Base-by-base conservation (phyloP, 1,284 basidiomycete species). In the Athelia psychrophila region DNA sequence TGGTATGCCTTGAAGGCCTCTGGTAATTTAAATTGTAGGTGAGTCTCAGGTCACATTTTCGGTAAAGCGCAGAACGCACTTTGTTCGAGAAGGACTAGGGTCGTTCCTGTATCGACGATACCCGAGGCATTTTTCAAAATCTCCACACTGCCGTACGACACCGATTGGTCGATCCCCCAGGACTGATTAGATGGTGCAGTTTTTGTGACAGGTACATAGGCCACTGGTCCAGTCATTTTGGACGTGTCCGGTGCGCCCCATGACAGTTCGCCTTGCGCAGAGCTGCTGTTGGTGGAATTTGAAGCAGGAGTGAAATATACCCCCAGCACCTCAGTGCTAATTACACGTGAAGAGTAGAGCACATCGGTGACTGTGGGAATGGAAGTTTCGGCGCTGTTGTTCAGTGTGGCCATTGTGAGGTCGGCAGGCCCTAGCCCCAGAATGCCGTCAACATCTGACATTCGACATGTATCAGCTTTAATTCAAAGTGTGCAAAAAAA, bases 131-230 rank as follows among this genome's bases (percentile, higher is more conserved):
- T 60, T 2, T 66, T 48, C 51, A 86, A 63, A 50, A 83, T 79
- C 25, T 62, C 66, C 12, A 64, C 74, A 3, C 60, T 23, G 22
- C 81, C 79, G 56, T 81, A 86, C n/a, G 64, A 67, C 54, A 87
- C 72, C 44, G 73, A 71, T 66, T 86, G 74, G 61, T 82, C 69
- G 58, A 87, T 81, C 36, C 85, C 85, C 81, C 81, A 87, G 71
- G 75, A 86, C 35, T 67, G 56, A 47, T 58, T 68, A 9, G 82
- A 71, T 23, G 83, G 84, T 9, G 53, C 63, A 2, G 76, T 78
- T 12, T 55, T 58, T 2, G 81, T 84, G 47, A 80, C 33, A 9
- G 79, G 71, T 8, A 78, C 80, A 48, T 32, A 51, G 47, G 27
- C n/a, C 42, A 32, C 27, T n/a, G 25, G 25, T 36, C 23, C 18